phyloP scores from a whole-genome alignment of 208 protist genomes.

The Leishmania lainsoni region DNA sequence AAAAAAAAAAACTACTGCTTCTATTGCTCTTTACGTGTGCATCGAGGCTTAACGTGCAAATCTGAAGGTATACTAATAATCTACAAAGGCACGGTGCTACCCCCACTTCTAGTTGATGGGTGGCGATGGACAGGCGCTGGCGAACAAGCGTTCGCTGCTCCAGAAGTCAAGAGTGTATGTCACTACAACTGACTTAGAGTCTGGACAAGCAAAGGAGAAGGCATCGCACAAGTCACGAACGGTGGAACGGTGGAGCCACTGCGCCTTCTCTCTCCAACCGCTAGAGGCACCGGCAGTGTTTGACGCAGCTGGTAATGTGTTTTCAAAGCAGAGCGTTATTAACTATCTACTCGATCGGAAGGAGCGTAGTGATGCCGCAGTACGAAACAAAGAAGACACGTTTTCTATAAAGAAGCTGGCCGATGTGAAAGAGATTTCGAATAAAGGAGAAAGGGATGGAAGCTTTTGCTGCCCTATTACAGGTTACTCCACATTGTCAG shows the following conservation, averaged over 20 bases:
- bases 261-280: conserved; percentile 54
- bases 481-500: conserved; percentile 46
- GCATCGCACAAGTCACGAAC: conserved; percentile 21
- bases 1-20: not conserved
- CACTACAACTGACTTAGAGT: conserved; percentile 29
- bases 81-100: not conserved
- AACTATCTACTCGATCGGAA: conserved; percentile 49
- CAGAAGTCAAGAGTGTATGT: conserved; percentile 54
- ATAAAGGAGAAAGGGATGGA: conserved; percentile 31
- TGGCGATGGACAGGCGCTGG: conserved; percentile 78
- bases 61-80: not conserved
- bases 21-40: not conserved
- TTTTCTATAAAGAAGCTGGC: conserved; percentile 37
- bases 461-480: conserved; percentile 66
- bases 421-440: conserved; percentile 64
- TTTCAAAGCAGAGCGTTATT: conserved; percentile 68
- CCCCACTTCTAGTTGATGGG: conserved; percentile 41
- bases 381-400: not conserved
- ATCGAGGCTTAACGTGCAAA: not conserved
- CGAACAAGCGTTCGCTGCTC: conserved; percentile 77
- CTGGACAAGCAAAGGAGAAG: conserved; percentile 17
- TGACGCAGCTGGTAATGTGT: conserved; percentile 64
- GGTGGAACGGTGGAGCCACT: conserved; percentile 59
- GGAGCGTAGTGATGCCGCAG: not conserved
- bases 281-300: conserved; percentile 67